Percentiles rank a stretch among this genome's conserved stretches.
Conservation (phyloP, 768 basidiomycete genomes). For the Russula olivacea region DNA sequence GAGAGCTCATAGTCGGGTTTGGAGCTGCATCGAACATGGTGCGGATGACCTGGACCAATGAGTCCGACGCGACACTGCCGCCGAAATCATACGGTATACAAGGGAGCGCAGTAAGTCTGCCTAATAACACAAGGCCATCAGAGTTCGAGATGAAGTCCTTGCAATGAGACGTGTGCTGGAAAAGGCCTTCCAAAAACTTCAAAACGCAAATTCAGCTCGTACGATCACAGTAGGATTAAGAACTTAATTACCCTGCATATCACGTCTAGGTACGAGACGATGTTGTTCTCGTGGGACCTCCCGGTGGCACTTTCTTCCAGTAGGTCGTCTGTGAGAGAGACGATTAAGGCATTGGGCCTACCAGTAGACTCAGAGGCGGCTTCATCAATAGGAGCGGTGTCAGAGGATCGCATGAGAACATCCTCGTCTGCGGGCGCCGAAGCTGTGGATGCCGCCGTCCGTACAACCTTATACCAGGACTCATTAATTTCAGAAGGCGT, state of each 20-base stretch:
- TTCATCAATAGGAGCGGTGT: conserved; percentile 4
- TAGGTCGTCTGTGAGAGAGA: conserved; percentile 12
- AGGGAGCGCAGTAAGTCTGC: conserved; percentile 72
- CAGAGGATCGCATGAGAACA: conserved; percentile 21
- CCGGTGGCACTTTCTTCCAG: conserved; percentile 17
- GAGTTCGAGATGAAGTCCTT: conserved; percentile 77
- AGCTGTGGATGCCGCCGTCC: not conserved
- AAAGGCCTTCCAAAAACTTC: conserved; percentile 90
- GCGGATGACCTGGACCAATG: conserved; percentile 82
- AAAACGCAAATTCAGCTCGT: conserved; percentile 6
- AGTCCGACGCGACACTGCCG: conserved; percentile 77
- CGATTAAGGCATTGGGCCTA: not conserved
- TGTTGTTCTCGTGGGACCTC: conserved; percentile 64
- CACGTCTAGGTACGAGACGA: conserved; percentile 75
- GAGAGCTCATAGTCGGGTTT: conserved; percentile 62
- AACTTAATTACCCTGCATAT: conserved; percentile 57
- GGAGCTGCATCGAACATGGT: conserved; percentile 86
- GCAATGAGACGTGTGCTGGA: conserved; percentile 87
- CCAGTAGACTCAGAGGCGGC: conserved; percentile 13
- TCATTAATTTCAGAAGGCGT: conserved; percentile 50
- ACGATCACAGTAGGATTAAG: not conserved
- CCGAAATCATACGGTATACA: conserved; percentile 88
- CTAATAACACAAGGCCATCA: conserved; percentile 67
- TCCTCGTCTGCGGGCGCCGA: conserved; percentile 14
- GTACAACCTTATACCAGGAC: conserved; percentile 60